phyloP scores from a whole-genome alignment of 192 early-diverging fungal genomes.

The Umbelopsis vinacea region DNA sequence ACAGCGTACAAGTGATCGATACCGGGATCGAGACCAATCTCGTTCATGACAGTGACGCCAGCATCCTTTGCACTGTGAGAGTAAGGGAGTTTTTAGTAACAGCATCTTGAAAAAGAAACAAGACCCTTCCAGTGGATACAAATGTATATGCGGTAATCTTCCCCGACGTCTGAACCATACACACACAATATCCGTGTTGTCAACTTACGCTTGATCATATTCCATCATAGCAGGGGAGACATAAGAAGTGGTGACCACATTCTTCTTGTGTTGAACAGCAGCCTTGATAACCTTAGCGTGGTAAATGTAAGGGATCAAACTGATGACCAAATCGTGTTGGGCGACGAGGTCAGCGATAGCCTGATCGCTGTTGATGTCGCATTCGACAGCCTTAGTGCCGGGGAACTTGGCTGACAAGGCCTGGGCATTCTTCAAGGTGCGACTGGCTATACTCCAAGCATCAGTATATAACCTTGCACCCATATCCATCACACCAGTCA shows the following conservation, averaged over 20 bases:
- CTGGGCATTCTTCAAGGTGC: slow-evolving; percentile 75
- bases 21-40: slow-evolving; percentile 98
- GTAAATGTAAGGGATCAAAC: slow-evolving; percentile 88
- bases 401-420: slow-evolving; percentile 66
- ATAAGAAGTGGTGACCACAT: slow-evolving; percentile 97
- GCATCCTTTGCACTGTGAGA: slow-evolving; percentile 75
- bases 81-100: background rate
- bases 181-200: background rate
- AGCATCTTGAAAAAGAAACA: background rate
- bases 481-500: slow-evolving; percentile 7
- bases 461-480: background rate
- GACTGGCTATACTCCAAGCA: slow-evolving; percentile 60
- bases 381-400: slow-evolving; percentile 64
- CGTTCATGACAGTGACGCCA: slow-evolving; percentile 93
- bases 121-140: no score
- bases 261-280: slow-evolving; percentile 89
- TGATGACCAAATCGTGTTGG: slow-evolving; percentile 91
- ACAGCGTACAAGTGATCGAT: slow-evolving; percentile 95
- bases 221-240: slow-evolving; percentile 94
- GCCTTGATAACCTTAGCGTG: slow-evolving; percentile 90
- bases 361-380: slow-evolving; percentile 81
- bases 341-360: slow-evolving; percentile 75
- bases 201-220: slow-evolving; percentile 76
- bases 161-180: background rate
- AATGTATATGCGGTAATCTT: no score